Conservation (phyloP, 2,329 filamentous ascomycete species). For the Fonsecaea pedrosoi region DNA sequence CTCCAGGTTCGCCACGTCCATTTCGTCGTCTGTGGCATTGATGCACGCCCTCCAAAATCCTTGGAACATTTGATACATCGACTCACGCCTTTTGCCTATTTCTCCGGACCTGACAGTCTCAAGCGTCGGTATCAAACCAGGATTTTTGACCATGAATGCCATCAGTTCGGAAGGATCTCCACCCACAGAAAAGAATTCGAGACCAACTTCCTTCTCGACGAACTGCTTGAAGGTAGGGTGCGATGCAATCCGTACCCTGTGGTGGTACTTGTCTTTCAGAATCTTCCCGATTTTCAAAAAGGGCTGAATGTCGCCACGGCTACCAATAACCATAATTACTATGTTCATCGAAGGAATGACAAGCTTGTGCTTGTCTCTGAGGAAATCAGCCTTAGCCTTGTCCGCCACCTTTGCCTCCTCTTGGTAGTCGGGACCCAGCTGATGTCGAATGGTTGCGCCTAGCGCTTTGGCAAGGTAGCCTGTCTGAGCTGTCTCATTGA, state of each 20-base stretch:
- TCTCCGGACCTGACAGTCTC: slow-evolving; percentile 76
- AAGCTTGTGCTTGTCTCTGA: slow-evolving; percentile 36
- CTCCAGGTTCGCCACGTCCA: slow-evolving; percentile 65
- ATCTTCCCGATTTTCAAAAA: slow-evolving; percentile 78
- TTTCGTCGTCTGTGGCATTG: slow-evolving; percentile 69
- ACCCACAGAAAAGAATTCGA: slow-evolving; percentile 82
- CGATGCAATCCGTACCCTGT: slow-evolving; percentile 78
- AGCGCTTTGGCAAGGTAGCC: slow-evolving; percentile 78
- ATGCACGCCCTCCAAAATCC: slow-evolving; percentile 83
- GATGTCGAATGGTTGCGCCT: slow-evolving; percentile 67
- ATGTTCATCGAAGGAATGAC: slow-evolving; percentile 70
- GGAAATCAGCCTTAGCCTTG: slow-evolving; percentile 36
- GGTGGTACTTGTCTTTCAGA: slow-evolving; percentile 72
- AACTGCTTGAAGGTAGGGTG: slow-evolving; percentile 80
- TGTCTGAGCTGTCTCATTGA: slow-evolving; percentile 72
- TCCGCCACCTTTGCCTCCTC: slow-evolving; percentile 38
- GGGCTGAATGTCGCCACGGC: slow-evolving; percentile 79
- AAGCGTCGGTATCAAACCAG: slow-evolving; percentile 74
- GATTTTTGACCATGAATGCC: slow-evolving; percentile 87
- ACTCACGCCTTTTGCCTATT: slow-evolving; percentile 68
- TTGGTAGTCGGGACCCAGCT: slow-evolving; percentile 51
- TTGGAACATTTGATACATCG: slow-evolving; percentile 82
- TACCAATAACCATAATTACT: slow-evolving; percentile 81
- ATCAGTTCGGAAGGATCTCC: slow-evolving; percentile 81
- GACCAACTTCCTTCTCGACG: slow-evolving; percentile 71